phyloP scores from a whole-genome alignment of 2,329 filamentous ascomycete genomes.

The Venturiaceae sp. region DNA sequence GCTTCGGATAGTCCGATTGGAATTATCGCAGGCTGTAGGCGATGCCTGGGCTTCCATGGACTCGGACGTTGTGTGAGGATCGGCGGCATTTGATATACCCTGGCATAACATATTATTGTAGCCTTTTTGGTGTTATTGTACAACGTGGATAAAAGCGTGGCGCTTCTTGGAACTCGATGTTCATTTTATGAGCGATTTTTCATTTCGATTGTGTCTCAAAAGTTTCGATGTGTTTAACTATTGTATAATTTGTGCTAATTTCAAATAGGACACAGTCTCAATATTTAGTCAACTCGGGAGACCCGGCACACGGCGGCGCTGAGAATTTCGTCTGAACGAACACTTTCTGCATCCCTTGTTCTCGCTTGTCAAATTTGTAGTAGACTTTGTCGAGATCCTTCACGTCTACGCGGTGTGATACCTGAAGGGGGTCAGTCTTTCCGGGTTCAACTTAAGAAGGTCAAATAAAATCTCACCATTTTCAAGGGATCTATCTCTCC shows the following conservation, averaged over 20 bases:
- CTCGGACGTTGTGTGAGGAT: neutral
- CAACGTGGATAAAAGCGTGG: neutral
- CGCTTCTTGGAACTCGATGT: too few species aligned
- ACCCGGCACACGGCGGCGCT: conserved; percentile 37
- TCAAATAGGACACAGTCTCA: too few species aligned
- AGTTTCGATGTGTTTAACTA: too few species aligned
- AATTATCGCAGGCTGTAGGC: conserved; percentile 64
- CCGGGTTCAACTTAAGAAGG: too few species aligned
- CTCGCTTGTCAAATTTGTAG: conserved; percentile 56
- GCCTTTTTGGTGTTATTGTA: neutral
- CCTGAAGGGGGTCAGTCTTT: too few species aligned
- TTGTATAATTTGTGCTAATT: too few species aligned
- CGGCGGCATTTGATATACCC: neutral
- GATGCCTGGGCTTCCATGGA: conserved; percentile 48
- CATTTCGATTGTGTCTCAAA: too few species aligned
- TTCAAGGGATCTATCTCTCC: conserved; percentile 64
- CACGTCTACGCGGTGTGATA: conserved; percentile 57
- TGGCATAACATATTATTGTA: neutral
- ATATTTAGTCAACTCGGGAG: conserved; percentile 38
- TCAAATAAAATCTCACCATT: too few species aligned
- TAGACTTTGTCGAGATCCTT: conserved; percentile 43
- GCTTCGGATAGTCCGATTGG: conserved; percentile 61
- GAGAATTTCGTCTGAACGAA: conserved; percentile 55
- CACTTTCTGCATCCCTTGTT: conserved; percentile 74
- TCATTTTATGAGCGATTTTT: too few species aligned